phyloP scores from a whole-genome alignment of 139 green algal genomes.

The Picochlorum sp. region DNA sequence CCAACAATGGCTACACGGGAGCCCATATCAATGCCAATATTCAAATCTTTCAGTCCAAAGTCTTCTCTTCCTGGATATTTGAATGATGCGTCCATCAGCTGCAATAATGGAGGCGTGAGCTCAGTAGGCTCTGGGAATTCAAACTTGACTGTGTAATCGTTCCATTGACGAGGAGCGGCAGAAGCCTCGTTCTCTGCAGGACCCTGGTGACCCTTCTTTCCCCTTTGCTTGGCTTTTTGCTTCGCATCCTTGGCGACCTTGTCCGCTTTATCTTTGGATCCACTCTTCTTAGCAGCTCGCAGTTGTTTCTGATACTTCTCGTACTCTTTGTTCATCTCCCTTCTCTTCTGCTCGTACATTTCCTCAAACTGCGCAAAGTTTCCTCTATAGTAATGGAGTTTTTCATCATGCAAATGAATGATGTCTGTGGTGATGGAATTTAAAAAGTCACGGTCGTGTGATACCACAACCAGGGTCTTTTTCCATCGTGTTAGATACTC shows the following conservation, averaged over 20 bases:
- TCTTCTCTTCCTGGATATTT: constrained; percentile 90
- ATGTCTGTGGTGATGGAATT: constrained; percentile 98
- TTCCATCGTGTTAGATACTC: constrained; percentile 77
- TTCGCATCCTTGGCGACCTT: constrained; percentile 64
- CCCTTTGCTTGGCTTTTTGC: constrained; percentile 40
- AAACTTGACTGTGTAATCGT: constrained; percentile 82
- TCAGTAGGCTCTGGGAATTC: constrained; percentile 94
- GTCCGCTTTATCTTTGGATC: constrained; percentile 52
- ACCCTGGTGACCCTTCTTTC: constrained; percentile 36
- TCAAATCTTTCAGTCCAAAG: constrained; percentile 85
- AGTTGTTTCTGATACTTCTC: constrained; percentile 93
- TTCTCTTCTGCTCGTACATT: constrained; percentile 97
- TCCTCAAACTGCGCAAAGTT: constrained; percentile 95
- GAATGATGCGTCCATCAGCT: constrained; percentile 82
- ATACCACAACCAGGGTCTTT: constrained; percentile 98
- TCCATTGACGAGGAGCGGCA: constrained; percentile 51
- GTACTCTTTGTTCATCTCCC: constrained; percentile 82
- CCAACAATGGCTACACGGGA: constrained; percentile 89
- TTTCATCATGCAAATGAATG: constrained; percentile 97
- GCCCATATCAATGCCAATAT: constrained; percentile 98
- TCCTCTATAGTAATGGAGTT: constrained; percentile 85
- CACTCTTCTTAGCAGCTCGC: constrained; percentile 67
- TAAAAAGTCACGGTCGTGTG: constrained; percentile 97
- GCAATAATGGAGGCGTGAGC: constrained; percentile 75
- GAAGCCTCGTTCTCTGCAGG: constrained; percentile 18